Evolutionary conservation across 2,329 filamentous ascomycete genomes (phyloP), one percentile per base, ranked within the genome.

Genomic region (Cercospora nicotianae): DNA sequence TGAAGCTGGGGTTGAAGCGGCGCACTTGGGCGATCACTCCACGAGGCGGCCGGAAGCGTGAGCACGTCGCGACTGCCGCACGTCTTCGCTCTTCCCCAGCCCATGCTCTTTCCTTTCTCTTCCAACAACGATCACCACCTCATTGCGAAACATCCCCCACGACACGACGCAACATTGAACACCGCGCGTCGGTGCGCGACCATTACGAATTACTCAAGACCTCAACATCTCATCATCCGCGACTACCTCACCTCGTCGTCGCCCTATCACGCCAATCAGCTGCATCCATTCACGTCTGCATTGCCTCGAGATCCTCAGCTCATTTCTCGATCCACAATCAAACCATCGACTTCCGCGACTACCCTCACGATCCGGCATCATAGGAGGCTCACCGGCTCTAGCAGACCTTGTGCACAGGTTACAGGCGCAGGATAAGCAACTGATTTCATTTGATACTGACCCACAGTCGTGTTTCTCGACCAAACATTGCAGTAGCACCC

Each of bases 361-460:
- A 63, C 33, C 51, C 60, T 28, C 53, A 28, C 53, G 36, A 60
- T 63, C 66, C 67, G 65, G 42, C 71, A 75, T 57, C 67, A 74
- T 75, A 73, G 74, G 74, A 69, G 74, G 69, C 31, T 75, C 73
- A 65, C 73, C 71, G 69, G 75, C 73, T 67, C 65, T 75, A 26
- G 65, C 63, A 53, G 63, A 72, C 64, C 74, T 74, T 64, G 69
- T 76, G 66, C 64, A 57, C 58, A 70, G 66, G 39, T 64, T 75
- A 36, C 69, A 69, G 55, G 66, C 69, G 68, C 70, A 74, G 68
- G 71, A 73, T 70, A 75, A 73, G 73, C 62, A 64, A 69, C 71
- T 72, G 66, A 76, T 75, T 74, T 72, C 76, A 62, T 71, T 75
- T 68, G 70, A 76, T 64, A 77, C 75, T 73, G 75, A 77, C 74